Base-by-base conservation (phyloP, 176 grass and related monocot genomes). In the Oryza meridionalis region DNA sequence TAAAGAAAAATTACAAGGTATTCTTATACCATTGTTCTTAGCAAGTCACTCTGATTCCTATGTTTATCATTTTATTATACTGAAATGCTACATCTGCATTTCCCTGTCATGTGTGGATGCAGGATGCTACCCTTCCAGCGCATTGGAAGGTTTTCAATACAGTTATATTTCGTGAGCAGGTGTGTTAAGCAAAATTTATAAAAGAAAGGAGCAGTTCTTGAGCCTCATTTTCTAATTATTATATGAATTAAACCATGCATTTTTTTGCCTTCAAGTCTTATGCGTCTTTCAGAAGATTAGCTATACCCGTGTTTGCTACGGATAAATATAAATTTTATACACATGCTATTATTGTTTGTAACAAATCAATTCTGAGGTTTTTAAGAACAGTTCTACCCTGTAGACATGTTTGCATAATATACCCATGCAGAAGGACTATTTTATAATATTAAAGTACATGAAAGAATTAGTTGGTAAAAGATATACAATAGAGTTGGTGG, bases 91-190 rank as follows among this genome's bases (percentile, higher is more conserved):
- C 13, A 38, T 84, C 16, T 47, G 6, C 2, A 62, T 31, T 43
- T 86, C 82, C 62, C 5, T 87, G 19, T 53, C 86, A 35, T 44
- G 55, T 85, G 21, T 86, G 71, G 44, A 67, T 84, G 67, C 66
- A 97, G 88, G 79, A 84, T 80, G 90, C 92, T 43, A 90, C 47
- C 21, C 88, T 97, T 77, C 79, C 90, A 42, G 9, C 90, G 89
- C 88, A 88, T 81, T 98, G 96, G 93, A 98, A 95, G 81, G 82
- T 67, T 83, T 95, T 95, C 14, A 26, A 82, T 19, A 98, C 93
- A 70, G 89, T 98, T 67, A 98, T 98, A 77, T 98, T 95, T 32
- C 73, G 78, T 62, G 81, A 95, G 59, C 79, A 87, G 89, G 93
- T 98, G 12, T 64, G 55, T 69, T 77, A 72, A 79, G 59, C 7